These are phyloP conservation scores for Irpex rosettiformis DNA, from an alignment of 1,284 basidiomycete genomes.

Conservation along the genomic window DNA sequence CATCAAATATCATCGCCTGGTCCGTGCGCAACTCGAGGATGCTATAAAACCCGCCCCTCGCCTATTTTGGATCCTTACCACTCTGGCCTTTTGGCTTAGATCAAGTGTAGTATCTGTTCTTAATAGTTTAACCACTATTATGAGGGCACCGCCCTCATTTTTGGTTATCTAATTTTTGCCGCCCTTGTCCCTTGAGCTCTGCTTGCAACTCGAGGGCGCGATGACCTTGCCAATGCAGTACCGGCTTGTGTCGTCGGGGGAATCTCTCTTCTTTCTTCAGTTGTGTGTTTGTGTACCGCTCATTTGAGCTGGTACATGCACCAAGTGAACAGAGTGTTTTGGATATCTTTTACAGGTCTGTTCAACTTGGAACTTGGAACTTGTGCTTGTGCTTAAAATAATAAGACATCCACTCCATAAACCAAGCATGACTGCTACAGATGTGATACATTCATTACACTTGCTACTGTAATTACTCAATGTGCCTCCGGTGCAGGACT, in stretches of 20 bases:
- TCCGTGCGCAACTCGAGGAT: conserved; percentile 14
- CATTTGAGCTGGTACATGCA: conserved; percentile 9
- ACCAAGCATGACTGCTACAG: not conserved
- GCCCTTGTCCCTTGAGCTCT: conserved; percentile 16
- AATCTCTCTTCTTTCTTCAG: conserved; percentile 11
- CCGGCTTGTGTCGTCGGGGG: conserved; percentile 19
- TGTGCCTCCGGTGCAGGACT: not conserved
- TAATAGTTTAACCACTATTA: conserved; percentile 17
- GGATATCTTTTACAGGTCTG: not conserved
- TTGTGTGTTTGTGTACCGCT: conserved; percentile 10
- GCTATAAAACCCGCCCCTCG: conserved; percentile 16
- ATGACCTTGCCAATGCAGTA: conserved; percentile 19
- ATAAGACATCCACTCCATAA: too few species aligned
- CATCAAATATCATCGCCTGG: not conserved
- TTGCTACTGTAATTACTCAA: too few species aligned
- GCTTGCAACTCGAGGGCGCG: conserved; percentile 15
- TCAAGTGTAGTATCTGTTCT: conserved; percentile 96
- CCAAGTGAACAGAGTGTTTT: not conserved
- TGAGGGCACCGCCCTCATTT: conserved; percentile 18
- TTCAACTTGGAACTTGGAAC: too few species aligned
- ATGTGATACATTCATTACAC: not conserved
- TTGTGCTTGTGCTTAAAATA: too few species aligned
- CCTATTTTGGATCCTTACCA: conserved; percentile 41
- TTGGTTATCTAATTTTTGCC: conserved; percentile 18
- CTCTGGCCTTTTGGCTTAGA: conserved; percentile 96